Base-by-base conservation (phyloP, 805 yeast species). In the Spencermartinsiella europaea region DNA sequence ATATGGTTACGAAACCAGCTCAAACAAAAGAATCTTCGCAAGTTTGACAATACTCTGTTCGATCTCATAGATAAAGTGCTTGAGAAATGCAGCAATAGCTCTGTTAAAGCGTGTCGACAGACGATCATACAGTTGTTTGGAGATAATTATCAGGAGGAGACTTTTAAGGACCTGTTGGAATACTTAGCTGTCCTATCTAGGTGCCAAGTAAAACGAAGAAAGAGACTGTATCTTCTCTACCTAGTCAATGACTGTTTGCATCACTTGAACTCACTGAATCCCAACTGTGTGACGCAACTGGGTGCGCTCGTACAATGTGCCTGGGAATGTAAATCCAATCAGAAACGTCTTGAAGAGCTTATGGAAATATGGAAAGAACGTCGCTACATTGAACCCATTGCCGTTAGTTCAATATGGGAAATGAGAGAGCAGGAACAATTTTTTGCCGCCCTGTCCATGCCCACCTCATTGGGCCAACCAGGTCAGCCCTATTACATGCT, bases 231-330 rank as follows among this genome's bases (percentile, higher is more conserved):
- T 42, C 36, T 49, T 10, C 44, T 55, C 2, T 55, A 50, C 41
- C 25, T 48, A 12, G 14, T 55, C 22, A 56, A 41, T 34, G 59
- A 55, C 35, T 33, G 53, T 1, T 37, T 54, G 10, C 33, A 49
- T 37, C 45, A 39, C 17, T 12, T 38, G 12, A 22, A 38, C 10
- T 21, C 33, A 7, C 42, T 22, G 10, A 7, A 21, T 5, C 7
- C 12, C 10, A 10, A 15, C 10, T 12, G 19, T 22, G 37, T 8
- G 8, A 16, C 16, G 7, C 20, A 34, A 15, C 16, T 34, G 7
- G n/a, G 15, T 19, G 34, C 33, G 15, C 21, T 38, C 7, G 10
- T 22, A 21, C 20, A 8, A n/a, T 22, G 7, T 38, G 42, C 42
- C 5, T 21, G 42, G 10, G 3, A n/a, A 16, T 12, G 20, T n/a